Evolutionary conservation across 768 basidiomycete genomes (phyloP).

Genomic region (Rhodotorula diobovata): DNA sequence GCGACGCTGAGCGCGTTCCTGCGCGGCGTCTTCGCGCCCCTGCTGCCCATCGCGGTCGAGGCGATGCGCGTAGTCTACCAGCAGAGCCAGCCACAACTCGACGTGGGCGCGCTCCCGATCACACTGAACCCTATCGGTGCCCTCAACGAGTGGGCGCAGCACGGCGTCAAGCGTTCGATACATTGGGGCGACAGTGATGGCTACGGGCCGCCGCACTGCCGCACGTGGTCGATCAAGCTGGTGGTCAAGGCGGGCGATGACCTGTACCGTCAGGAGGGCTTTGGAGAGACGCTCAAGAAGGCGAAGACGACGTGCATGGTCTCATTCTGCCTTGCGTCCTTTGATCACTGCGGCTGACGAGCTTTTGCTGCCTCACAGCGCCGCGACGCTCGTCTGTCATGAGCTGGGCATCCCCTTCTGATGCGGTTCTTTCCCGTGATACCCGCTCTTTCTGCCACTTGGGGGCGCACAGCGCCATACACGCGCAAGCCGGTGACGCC

Average conservation of each 20-base stretch:
- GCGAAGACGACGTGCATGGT: background rate
- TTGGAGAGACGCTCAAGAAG: background rate
- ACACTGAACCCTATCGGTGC: background rate
- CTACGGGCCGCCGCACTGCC: background rate
- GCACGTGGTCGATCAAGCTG: background rate
- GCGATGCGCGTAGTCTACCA: background rate
- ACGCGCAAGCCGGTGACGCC: too few species aligned
- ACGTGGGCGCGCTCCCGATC: background rate
- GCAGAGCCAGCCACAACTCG: background rate
- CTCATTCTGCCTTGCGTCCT: too few species aligned
- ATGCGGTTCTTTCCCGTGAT: too few species aligned
- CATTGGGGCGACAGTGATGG: background rate
- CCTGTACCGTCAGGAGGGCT: background rate
- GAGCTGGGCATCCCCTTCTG: too few species aligned
- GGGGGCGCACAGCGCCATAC: too few species aligned
- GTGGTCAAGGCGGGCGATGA: background rate
- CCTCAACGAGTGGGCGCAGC: conserved; percentile 2
- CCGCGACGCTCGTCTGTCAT: background rate
- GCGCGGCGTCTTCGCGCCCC: conserved; percentile 1
- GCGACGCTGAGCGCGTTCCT: conserved; percentile 1
- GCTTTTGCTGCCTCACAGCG: background rate
- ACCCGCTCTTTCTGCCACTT: too few species aligned
- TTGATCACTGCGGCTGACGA: background rate
- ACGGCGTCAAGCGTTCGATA: too few species aligned
- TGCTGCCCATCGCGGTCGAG: conserved; percentile 1